Evolutionary conservation across 805 yeast species (phyloP), one percentile per base, ranked within the genome.

Genomic region (Lipomyces sp.): DNA sequence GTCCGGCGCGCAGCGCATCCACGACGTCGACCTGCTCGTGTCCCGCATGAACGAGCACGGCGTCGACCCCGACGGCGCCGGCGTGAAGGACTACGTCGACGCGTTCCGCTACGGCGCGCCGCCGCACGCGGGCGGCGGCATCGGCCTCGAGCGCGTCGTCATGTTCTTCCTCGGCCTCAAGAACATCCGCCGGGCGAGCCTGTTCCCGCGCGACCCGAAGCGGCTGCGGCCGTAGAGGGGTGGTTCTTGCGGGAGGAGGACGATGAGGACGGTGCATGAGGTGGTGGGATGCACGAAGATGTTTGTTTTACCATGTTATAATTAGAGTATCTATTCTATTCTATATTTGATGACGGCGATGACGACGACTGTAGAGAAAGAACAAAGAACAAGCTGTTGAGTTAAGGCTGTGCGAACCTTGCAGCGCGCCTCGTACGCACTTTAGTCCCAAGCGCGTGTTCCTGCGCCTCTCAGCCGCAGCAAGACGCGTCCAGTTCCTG

Each of bases 121-220:
- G 58, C 98, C 99, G 43, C 99, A 93, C 66, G 99, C 96, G 32
- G 99, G 99, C 70, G 99, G 98, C 75, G 99, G 99, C 72, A 93
- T 93, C 68, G 99, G 99, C 66, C 75, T 93, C 61, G 99, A 93
- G 75, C 86, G 99, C 76, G 98, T 93, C 32, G 88, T 93, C 58
- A 93, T 93, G 98, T 93, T 93, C 80, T 93, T 79, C 82, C 79
- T 93, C 69, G 98, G 89, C 67, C 79, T 93, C 76, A 91, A 91
- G 77, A 93, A 93, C 75, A 93, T 93, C 62, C 85, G 99, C 73
- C 84, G 98, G 69, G 97, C 99, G n/a, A 84, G 96, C 11, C 74
- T 91, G 68, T 93, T 93, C 93, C 99, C 99, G 68, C 86, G 99
- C 76, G 99, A 93, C 72, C 98, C 98, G 60, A 83, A 74, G 70